Evolutionary conservation across 768 basidiomycete genomes (phyloP), one percentile per base, ranked within the genome.

Genomic region (Suillus luteus): DNA sequence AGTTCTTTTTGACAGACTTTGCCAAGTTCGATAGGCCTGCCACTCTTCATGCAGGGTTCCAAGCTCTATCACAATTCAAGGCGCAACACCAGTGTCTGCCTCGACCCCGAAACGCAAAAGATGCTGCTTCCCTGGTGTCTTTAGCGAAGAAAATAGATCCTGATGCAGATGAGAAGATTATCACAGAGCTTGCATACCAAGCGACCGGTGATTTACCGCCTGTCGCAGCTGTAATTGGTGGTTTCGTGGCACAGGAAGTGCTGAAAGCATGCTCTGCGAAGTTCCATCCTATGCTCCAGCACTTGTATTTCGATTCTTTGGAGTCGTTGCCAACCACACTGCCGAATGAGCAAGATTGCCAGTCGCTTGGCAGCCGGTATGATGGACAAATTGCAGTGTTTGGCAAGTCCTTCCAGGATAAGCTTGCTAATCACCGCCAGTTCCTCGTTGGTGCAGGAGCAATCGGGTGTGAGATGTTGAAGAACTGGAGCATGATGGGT

Each of bases 401-500:
- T 71, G 97, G 97, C 7, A 92, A 88, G 75, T 72, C 78, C 2
- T 99, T 99, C 87, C 97, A 99, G 68, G 83, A 90, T 46, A 97
- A 93, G 81, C 89, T 99, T 65, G 85, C 86, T 48, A 90, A 91
- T 72, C 87, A 94, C 73, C 86, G 92, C 33, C 93, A 99, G 71
- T 99, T 99, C 85, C 84, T 99, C 52, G 97, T 99, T 62, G 97
- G 97, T 10, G 89, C 96, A n/a, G 97, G 97, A 52, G 97, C 97
- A 41, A 99, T 99, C 74, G 97, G 97, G 22, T 99, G 97, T 73
- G 97, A 99, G 80, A 99, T 99, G 97, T 80, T 99, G 71, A 99
- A 99, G 83, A 99, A 99, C 77, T 99, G 97, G 97, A 92, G 93
- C 68, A 92, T 99, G 94, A 96, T 99, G 84, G 97, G 97, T 65